These are phyloP conservation scores for Sporothrix luriei DNA, from an alignment of 2,329 filamentous ascomycete species.

Conservation along the genomic window DNA sequence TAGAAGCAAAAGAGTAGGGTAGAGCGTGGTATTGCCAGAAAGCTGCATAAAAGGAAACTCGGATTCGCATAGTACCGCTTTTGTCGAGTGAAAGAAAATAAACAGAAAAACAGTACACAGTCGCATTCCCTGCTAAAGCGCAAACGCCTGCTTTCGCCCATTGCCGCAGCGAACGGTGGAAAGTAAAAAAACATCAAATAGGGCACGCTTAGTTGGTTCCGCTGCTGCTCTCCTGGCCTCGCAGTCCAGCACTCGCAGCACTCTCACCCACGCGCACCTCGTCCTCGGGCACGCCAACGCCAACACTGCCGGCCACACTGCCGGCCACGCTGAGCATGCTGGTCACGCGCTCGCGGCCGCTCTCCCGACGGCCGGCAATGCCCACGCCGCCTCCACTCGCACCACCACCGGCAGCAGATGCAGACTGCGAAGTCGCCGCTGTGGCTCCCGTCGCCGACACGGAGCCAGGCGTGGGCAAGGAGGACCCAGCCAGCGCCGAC, in stretches of 20 bases:
- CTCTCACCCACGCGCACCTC: slow-evolving; percentile 65
- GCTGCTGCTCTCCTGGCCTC: slow-evolving; percentile 28
- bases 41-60: background rate
- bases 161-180: background rate
- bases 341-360: slow-evolving; percentile 49
- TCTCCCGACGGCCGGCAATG: slow-evolving; percentile 53
- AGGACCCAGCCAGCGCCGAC: slow-evolving; percentile 33
- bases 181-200: background rate
- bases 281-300: slow-evolving; percentile 61
- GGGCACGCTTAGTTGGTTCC: background rate
- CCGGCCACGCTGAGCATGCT: slow-evolving; percentile 48
- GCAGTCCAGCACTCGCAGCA: slow-evolving; percentile 54
- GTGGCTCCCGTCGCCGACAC: slow-evolving; percentile 29
- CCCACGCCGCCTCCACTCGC: slow-evolving; percentile 41
- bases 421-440: slow-evolving; percentile 38
- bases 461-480: slow-evolving; percentile 36
- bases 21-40: background rate
- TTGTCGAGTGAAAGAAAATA: background rate
- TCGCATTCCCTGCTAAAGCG: background rate
- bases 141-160: background rate
- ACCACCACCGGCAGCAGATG: slow-evolving; percentile 35
- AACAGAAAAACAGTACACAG: background rate
- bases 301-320: slow-evolving; percentile 51
- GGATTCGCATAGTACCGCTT: background rate
- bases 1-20: background rate